phyloP scores from a whole-genome alignment of 441 rosid genomes.

The Iberis amara region DNA sequence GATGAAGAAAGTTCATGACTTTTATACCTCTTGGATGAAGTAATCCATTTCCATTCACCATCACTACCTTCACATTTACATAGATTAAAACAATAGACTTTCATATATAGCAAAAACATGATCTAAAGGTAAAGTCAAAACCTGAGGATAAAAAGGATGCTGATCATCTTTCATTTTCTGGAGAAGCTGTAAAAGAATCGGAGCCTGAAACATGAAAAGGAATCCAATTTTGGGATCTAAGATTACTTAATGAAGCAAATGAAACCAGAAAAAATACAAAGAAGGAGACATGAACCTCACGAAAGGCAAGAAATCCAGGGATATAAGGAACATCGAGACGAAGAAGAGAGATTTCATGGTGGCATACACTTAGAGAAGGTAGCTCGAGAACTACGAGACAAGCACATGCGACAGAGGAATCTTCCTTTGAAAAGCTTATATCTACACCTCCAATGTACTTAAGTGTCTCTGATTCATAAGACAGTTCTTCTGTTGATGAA shows the following conservation, averaged over 20 bases:
- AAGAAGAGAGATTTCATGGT: constrained; percentile 41
- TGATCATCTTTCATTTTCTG: constrained; percentile 51
- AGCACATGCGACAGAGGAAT: constrained; percentile 63
- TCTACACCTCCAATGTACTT: constrained; percentile 83
- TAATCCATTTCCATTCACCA: constrained; percentile 89
- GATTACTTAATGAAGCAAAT: constrained; percentile 8
- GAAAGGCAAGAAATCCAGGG: constrained; percentile 83
- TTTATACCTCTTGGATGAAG: constrained; percentile 86
- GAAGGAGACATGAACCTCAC: constrained; percentile 47
- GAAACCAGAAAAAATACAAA: background rate
- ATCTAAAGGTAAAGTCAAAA: constrained; percentile 21
- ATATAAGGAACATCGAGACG: constrained; percentile 60
- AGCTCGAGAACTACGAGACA: constrained; percentile 64
- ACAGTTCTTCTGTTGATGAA: constrained; percentile 15
- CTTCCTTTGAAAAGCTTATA: constrained; percentile 72
- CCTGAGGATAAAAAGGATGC: constrained; percentile 71
- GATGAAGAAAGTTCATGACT: background rate
- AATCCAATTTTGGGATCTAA: constrained; percentile 4
- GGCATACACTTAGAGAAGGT: constrained; percentile 40
- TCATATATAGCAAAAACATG: constrained; percentile 3
- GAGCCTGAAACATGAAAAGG: constrained; percentile 43
- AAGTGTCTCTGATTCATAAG: constrained; percentile 29
- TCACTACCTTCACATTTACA: constrained; percentile 42
- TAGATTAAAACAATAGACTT: constrained; percentile 20
- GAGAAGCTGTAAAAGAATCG: constrained; percentile 53